Conservation (phyloP, 2,329 filamentous ascomycete genomes). For the Xylariaceae sp. region DNA sequence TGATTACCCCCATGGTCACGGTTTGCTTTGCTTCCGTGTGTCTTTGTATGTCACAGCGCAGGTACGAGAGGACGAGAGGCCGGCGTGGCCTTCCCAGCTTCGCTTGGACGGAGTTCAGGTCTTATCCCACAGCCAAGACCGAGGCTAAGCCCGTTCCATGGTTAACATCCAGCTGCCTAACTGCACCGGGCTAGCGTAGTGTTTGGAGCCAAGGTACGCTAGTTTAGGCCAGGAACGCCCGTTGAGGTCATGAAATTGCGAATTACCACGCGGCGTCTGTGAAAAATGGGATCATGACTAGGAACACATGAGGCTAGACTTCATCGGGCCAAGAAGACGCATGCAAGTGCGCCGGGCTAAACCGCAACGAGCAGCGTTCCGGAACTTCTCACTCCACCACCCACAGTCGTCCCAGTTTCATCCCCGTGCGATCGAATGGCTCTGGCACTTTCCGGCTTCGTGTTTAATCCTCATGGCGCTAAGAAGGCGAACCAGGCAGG, state of each 20-base stretch:
- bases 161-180: background rate
- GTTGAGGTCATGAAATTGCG: background rate
- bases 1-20: too few species aligned
- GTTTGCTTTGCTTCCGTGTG: too few species aligned
- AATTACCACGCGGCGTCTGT: background rate
- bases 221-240: background rate
- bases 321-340: background rate
- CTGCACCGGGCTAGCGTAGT: background rate
- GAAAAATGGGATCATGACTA: background rate
- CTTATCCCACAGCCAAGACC: background rate
- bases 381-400: background rate
- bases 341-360: background rate
- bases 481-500: background rate
- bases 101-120: background rate
- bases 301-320: background rate
- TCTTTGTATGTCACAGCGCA: too few species aligned
- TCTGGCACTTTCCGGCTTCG: background rate
- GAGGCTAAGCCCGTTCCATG: background rate
- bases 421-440: slow-evolving; percentile 3
- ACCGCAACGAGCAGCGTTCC: slow-evolving; percentile 2
- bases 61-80: too few species aligned
- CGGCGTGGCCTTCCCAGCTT: background rate
- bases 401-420: background rate
- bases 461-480: background rate
- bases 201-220: background rate